Evolutionary conservation across 2,329 filamentous ascomycete genomes (phyloP).

Genomic region (Lachnellula willkommii): DNA sequence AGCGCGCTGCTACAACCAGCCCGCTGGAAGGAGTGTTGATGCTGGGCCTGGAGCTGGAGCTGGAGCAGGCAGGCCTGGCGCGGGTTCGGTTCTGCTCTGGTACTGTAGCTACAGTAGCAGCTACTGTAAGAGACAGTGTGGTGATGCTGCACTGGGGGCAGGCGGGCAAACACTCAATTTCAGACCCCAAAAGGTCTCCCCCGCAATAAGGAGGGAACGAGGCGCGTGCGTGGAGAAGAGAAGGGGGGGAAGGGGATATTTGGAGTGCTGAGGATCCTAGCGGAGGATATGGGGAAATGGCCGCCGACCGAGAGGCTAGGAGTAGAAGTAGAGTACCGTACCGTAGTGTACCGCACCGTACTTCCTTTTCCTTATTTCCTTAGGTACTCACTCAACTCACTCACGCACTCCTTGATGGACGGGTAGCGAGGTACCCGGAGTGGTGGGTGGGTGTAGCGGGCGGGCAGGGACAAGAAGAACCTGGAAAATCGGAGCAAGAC

Average conservation of each 20-base stretch:
- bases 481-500: no score
- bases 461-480: no score
- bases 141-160: neutral
- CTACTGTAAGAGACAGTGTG: no score
- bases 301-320: neutral
- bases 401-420: no score
- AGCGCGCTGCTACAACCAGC: neutral
- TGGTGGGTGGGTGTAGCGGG: no score
- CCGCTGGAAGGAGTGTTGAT: neutral
- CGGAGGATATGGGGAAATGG: slow-evolving; percentile 4
- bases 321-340: no score
- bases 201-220: slow-evolving; percentile 5
- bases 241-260: neutral
- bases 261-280: neutral
- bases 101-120: neutral
- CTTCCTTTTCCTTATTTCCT: no score
- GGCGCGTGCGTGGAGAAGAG: neutral
- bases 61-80: neutral
- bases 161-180: neutral
- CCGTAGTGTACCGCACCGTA: no score
- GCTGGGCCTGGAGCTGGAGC: neutral
- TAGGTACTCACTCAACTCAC: no score
- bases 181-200: slow-evolving; percentile 5
- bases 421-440: no score
- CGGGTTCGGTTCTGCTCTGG: neutral